Base-by-base conservation (phyloP, 2,329 filamentous ascomycete species). In the Paraconiothyrium brasiliense region DNA sequence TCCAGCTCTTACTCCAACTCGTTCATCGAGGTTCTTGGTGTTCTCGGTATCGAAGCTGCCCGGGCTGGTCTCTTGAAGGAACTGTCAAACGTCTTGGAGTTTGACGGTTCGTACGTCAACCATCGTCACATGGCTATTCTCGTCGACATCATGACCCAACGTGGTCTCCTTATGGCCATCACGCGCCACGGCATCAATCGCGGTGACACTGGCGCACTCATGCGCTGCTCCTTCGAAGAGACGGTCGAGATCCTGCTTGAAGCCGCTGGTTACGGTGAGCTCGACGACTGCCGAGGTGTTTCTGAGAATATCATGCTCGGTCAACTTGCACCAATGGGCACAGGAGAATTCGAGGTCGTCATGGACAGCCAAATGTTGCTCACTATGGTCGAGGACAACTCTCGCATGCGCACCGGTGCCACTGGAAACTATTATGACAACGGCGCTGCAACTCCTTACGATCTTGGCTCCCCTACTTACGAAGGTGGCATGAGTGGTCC, bases 161-260 rank as follows among this genome's bases (percentile, higher is more conserved):
- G 95, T 73, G 95, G 95, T 68, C 90, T 91, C 72, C 90, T 99
- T 73, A 97, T 97, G 79, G 94, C 95, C 14, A 94, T 99, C 66
- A 99, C 95, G 59, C 92, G 95, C 81, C 95, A 99, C 77, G 95
- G 95, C 82, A 99, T 99, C 84, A 99, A 99, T 84, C 90, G 95
- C 72, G 93, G 94, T 30, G 95, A 99, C 76, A 99, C 96, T 64
- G 95, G 95, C 84, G 96, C 95, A 10, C 86, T 99, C 72, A 99
- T 99, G 95, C 91, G 95, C 79, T 99, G 96, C 85, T 99, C 95
- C 1, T 99, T 99, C 82, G 95, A 99, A 81, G 96, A 99, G 80
- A 99, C 95, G 0, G 95, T 99, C 44, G 96, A 99, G 77, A 99
- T 99, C 84, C 84, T 99, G 57, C 88, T 99, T 22, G 95, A 99